Evolutionary conservation across 768 basidiomycete genomes (phyloP).

Genomic region (Cytidiella melzeri): DNA sequence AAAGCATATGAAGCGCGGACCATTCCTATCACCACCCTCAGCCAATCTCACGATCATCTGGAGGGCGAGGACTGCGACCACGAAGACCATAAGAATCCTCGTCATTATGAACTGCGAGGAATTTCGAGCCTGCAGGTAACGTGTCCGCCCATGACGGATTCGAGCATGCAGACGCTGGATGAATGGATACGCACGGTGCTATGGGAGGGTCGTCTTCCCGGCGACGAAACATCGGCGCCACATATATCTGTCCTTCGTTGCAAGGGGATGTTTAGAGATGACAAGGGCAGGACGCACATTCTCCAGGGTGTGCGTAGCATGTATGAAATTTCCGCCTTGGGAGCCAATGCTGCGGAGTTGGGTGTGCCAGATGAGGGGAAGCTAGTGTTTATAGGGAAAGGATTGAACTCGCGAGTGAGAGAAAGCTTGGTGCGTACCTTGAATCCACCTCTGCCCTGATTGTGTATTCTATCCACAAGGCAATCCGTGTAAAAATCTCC

Average conservation of each 20-base stretch:
- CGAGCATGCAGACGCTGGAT: conserved; percentile 53
- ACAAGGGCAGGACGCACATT: conserved; percentile 56
- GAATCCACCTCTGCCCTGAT: no score
- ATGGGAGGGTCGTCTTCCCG: conserved; percentile 67
- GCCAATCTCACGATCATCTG: not conserved
- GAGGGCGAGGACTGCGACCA: conserved; percentile 27
- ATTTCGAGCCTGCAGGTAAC: conserved; percentile 75
- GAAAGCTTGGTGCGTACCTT: conserved; percentile 39
- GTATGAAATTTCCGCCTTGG: conserved; percentile 67
- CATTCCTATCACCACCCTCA: conserved; percentile 16
- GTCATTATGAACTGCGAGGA: conserved; percentile 70
- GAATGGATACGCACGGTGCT: conserved; percentile 75
- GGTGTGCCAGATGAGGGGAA: conserved; percentile 65
- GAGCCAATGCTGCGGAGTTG: conserved; percentile 26
- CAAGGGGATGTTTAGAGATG: conserved; percentile 71
- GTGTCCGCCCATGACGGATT: conserved; percentile 50
- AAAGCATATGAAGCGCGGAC: conserved; percentile 65
- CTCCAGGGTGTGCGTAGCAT: conserved; percentile 89
- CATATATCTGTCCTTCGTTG: conserved; percentile 69
- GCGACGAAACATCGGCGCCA: conserved; percentile 8
- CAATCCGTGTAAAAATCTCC: no score
- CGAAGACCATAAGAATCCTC: conserved; percentile 25
- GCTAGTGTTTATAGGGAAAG: conserved; percentile 83
- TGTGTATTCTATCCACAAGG: no score
- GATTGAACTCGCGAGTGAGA: conserved; percentile 52